Evolutionary conservation across 805 yeast genomes (phyloP), one percentile per base, ranked within the genome.

Genomic region (Zygosaccharomyces kombuchaensis): DNA sequence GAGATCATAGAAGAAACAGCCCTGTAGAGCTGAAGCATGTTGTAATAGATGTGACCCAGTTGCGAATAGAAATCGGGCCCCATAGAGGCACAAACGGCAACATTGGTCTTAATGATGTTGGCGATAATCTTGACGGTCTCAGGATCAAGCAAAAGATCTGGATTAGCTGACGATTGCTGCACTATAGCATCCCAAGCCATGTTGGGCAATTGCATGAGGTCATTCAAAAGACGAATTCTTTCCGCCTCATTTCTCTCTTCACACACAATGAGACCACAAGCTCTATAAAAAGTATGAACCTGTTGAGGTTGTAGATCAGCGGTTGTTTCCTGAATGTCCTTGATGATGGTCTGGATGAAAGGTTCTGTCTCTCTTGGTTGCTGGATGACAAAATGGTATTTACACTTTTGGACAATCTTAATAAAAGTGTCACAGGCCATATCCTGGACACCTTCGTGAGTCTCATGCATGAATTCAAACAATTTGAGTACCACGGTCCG

Each of bases 361-460:
- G 98, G 96, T 63, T 84, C 95, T 6, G 77, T 65, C 70, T 95
- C 98, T 52, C 82, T 84, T 16, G 80, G 77, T 68, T 91, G 97
- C 55, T 79, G 83, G 40, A 85, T 84, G 34, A 91, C 96, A 68
- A 93, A 93, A 68, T 91, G 97, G 55, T 90, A 82, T 68, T 89
- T 90, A 76, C 99, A 93, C 70, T 93, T 93, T 56, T 80, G 83
- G 17, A 96, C 87, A 66, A 93, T 93, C 67, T 93, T 93, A 63
- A 91, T 91, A 64, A 93, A 93, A 0, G 99, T 93, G 68, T 93
- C 99, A 74, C 99, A 93, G 7, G 99, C 99, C 99, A 93, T 93
- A 68, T 93, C 99, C 71, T 93, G 99, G 51, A 93, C 99, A 72
- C 99, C 99, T 68, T 91, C 99, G 68, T 93, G 99, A n/a, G 97